Percentiles rank a stretch among this genome's conserved stretches.
phyloP scores from a whole-genome alignment of 805 yeast genomes.

The Cyberlindnera galapagoensis region DNA sequence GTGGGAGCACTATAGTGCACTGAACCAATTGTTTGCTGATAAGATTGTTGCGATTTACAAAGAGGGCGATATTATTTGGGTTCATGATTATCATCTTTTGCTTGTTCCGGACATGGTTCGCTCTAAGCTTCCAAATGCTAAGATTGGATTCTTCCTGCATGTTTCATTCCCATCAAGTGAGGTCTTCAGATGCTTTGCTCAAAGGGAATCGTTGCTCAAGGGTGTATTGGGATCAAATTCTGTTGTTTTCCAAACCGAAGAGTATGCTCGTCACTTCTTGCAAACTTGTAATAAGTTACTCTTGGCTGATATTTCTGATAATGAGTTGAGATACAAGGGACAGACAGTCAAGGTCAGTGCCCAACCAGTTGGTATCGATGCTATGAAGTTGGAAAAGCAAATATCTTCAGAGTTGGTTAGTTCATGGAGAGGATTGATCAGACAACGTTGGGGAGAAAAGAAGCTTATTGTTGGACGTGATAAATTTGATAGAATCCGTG shows the following conservation, averaged over 20 bases:
- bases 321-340: constrained; percentile 54
- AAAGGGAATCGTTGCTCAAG: constrained; percentile 63
- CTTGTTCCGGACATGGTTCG: constrained; percentile 83
- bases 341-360: constrained; percentile 48
- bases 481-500: constrained; percentile 80
- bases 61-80: constrained; percentile 78
- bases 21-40: constrained; percentile 79
- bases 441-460: constrained; percentile 71
- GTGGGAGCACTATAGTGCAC: constrained; percentile 73
- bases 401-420: constrained; percentile 41
- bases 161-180: constrained; percentile 94
- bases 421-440: constrained; percentile 63
- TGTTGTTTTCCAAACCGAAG: constrained; percentile 85
- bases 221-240: constrained; percentile 90
- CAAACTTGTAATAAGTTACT: constrained; percentile 84
- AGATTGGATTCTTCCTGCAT: constrained; percentile 88
- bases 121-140: constrained; percentile 66
- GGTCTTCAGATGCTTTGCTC: constrained; percentile 90
- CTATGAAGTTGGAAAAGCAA: constrained; percentile 42
- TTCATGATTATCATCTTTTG: constrained; percentile 89
- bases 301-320: constrained; percentile 73
- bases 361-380: constrained; percentile 78
- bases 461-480: constrained; percentile 80
- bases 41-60: constrained; percentile 60
- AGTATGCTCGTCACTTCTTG: constrained; percentile 87